These are phyloP conservation scores for Curvularia spicifera DNA, from an alignment of 2,329 filamentous ascomycete genomes.

Conservation along the genomic window DNA sequence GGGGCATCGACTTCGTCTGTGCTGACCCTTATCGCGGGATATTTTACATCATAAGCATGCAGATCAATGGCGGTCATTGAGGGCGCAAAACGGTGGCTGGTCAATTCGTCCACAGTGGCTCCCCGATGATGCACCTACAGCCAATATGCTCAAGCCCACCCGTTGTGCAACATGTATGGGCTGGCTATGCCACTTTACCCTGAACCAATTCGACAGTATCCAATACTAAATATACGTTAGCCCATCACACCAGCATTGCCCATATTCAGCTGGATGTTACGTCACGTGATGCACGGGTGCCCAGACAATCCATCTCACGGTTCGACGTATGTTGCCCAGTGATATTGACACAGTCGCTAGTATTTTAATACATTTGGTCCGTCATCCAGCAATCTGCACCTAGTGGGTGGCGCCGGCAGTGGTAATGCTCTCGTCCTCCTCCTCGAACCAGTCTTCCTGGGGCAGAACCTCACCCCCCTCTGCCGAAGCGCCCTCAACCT, in stretches of 20 bases:
- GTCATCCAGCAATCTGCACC: conserved; percentile 18
- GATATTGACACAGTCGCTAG: conserved; percentile 46
- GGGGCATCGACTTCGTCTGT: conserved; percentile 1
- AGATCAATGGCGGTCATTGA: not conserved
- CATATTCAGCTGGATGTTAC: not conserved
- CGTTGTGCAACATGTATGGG: not conserved
- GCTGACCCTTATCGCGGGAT: not conserved
- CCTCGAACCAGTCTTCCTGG: conserved; percentile 82
- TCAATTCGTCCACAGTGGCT: not conserved
- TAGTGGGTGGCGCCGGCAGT: conserved; percentile 48
- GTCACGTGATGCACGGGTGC: conserved; percentile 33
- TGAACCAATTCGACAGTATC: not conserved
- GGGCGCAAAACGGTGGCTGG: not conserved
- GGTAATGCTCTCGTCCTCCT: conserved; percentile 64
- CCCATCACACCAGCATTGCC: not conserved
- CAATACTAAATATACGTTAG: not conserved
- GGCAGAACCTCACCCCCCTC: conserved; percentile 64
- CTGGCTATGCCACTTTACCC: not conserved
- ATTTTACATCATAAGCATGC: conserved; percentile 1
- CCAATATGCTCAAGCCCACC: not conserved
- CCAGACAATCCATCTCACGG: conserved; percentile 1
- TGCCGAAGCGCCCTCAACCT: conserved; percentile 82
- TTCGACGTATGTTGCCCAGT: conserved; percentile 36
- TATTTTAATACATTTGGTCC: conserved; percentile 44
- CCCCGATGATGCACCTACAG: not conserved